Conservation (phyloP, 2,329 filamentous ascomycete species). For the Curvularia sp. region DNA sequence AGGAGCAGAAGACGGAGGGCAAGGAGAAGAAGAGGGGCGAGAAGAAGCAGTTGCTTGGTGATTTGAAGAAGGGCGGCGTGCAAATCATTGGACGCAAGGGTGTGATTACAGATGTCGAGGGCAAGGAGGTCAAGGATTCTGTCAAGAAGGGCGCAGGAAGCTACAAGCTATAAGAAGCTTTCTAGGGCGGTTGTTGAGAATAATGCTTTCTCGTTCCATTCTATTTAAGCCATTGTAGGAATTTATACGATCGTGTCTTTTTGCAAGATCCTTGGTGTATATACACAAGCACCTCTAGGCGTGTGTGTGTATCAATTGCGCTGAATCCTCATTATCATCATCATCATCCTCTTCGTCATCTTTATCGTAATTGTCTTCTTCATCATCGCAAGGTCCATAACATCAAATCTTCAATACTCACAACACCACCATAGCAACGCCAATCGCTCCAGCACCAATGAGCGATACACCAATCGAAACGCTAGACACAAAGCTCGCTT, state of each 20-base stretch:
- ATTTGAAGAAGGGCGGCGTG: constrained; percentile 83
- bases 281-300: background rate
- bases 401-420: constrained; percentile 21
- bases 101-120: constrained; percentile 81
- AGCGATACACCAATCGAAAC: constrained; percentile 43
- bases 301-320: background rate
- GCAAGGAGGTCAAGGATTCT: constrained; percentile 68
- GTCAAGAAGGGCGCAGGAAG: constrained; percentile 40
- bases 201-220: background rate
- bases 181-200: background rate
- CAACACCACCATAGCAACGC: constrained; percentile 51
- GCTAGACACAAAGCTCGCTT: constrained; percentile 39
- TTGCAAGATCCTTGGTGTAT: background rate
- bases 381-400: too few relatives aligned
- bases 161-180: constrained; percentile 40
- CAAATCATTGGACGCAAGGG: constrained; percentile 92
- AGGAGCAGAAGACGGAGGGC: constrained; percentile 47
- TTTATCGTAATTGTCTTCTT: background rate
- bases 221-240: background rate
- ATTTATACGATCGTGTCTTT: background rate
- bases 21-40: constrained; percentile 65
- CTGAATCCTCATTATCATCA: background rate
- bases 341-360: background rate
- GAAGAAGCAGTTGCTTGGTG: constrained; percentile 66
- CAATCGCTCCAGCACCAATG: constrained; percentile 39